These are phyloP conservation scores for Maudiozyma barnettii DNA, from an alignment of 805 yeast genomes.

Conservation along the genomic window DNA sequence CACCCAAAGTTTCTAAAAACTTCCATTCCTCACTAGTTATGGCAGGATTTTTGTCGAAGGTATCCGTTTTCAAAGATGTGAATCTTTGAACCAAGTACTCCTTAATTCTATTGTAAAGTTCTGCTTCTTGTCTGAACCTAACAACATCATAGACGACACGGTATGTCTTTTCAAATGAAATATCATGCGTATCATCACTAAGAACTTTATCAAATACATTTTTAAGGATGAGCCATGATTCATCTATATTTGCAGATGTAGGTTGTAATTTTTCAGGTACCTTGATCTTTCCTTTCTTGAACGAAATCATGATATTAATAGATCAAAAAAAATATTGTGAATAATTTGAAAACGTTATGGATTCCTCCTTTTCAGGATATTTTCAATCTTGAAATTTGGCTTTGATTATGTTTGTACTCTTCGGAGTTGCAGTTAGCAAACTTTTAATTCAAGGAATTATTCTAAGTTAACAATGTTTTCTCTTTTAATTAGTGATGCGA, in stretches of 20 bases:
- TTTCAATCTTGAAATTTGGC: too few relatives aligned
- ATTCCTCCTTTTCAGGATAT: too few relatives aligned
- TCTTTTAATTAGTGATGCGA: too few relatives aligned
- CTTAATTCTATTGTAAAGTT: conserved; percentile 9
- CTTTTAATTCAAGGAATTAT: too few relatives aligned
- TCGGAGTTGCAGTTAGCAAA: too few relatives aligned
- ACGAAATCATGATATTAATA: neutral
- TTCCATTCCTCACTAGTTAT: conserved; percentile 21
- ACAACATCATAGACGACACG: conserved; percentile 71
- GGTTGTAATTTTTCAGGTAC: conserved; percentile 46
- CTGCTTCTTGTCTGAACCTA: conserved; percentile 26
- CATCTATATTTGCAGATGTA: conserved; percentile 42
- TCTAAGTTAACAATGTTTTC: too few relatives aligned
- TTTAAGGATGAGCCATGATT: conserved; percentile 55
- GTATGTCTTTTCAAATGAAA: conserved; percentile 78
- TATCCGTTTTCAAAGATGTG: neutral
- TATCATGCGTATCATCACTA: conserved; percentile 56
- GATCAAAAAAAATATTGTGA: too few relatives aligned
- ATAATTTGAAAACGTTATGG: too few relatives aligned
- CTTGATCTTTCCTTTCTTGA: conserved; percentile 44
- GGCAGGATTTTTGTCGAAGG: conserved; percentile 1
- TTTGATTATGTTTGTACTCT: too few relatives aligned
- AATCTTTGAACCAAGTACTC: conserved; percentile 9
- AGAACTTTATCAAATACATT: conserved; percentile 67
- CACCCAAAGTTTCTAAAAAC: conserved; percentile 31